Base-by-base conservation (phyloP, 805 yeast species). In the Wickerhamomyces hampshirensis region DNA sequence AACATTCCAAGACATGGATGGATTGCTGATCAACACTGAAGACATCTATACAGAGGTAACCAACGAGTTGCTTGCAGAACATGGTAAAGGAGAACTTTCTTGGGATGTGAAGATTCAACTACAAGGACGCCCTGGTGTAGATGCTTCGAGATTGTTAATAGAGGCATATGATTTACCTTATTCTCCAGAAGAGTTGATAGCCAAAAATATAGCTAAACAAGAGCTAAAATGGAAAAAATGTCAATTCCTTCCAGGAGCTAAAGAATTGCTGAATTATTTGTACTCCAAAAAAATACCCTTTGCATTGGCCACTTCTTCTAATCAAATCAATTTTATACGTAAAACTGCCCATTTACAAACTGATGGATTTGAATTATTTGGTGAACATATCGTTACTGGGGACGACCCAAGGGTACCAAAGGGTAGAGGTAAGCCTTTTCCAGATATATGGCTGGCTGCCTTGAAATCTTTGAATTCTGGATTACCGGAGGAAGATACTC, bases 361-460 rank as follows among this genome's bases (percentile, higher is more conserved):
- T 16, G 61, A 73, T n/a, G 77, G 79, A 1, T 84, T 86, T 48
- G 70, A 71, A 2, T 55, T 71, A 23, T 93, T 93, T 53, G 75
- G 73, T 31, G 59, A 59, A 6, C 84, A 80, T 45, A 67, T 84
- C 15, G 83, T 91, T 24, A 82, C 91, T 2, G 98, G 98, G 5
- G 98, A 93, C 63, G 93, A 93, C 54, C 65, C 75, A 24, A 72
- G 95, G 30, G 77, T 93, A 39, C 84, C 91, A 2, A 68, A 65
- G 12, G 98, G 96, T 4, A 72, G 80, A 44, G 98, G 98, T 5
- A 93, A 93, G 58, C 99, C 99, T 11, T 68, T 69, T 40, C 98
- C 98, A 2, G 94, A 89, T 56, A 88, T 93, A 44, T 93, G 95
- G 94, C 75, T 75, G 44, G 69, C 79, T 4, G 95, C 97, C 30